Conservation (phyloP, 495 filamentous ascomycete species). For the Aspergillus kassunensis region DNA sequence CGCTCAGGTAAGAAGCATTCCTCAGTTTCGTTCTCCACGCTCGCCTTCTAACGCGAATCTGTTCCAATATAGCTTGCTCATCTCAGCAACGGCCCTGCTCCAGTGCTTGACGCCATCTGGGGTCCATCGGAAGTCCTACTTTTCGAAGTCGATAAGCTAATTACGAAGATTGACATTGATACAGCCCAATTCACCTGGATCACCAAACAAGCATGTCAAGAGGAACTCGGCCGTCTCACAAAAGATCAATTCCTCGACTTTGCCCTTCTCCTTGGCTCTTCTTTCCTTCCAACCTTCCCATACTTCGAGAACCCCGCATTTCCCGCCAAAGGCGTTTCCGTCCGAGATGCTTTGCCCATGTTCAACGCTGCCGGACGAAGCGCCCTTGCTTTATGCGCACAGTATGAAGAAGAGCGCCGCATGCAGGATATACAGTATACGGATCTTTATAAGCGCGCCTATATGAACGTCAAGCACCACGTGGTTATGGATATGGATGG, state of each 20-base stretch:
- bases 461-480: constrained; percentile 82
- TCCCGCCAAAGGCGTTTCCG: constrained; percentile 41
- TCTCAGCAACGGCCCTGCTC: constrained; percentile 63
- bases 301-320: constrained; percentile 57
- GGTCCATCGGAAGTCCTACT: constrained; percentile 84
- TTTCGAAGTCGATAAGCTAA: constrained; percentile 80
- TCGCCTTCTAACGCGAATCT: constrained; percentile 9
- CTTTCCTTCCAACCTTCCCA: constrained; percentile 73
- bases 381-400: constrained; percentile 60
- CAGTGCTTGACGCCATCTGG: constrained; percentile 72
- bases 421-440: constrained; percentile 69
- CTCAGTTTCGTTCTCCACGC: background rate
- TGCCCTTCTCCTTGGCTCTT: constrained; percentile 77
- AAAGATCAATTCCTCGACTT: constrained; percentile 77
- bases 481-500: constrained; percentile 73
- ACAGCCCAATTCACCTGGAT: constrained; percentile 64
- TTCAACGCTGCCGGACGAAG: constrained; percentile 61
- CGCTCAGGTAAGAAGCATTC: constrained; percentile 63
- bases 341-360: constrained; percentile 68
- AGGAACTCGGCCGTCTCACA: constrained; percentile 62
- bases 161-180: constrained; percentile 72
- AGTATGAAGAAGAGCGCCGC: constrained; percentile 68
- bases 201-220: constrained; percentile 64
- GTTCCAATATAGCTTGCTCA: constrained; percentile 64
- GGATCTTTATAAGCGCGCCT: constrained; percentile 77